Base-by-base conservation (phyloP, 2,329 filamentous ascomycete species). In the Aspergillus ochraceus region DNA sequence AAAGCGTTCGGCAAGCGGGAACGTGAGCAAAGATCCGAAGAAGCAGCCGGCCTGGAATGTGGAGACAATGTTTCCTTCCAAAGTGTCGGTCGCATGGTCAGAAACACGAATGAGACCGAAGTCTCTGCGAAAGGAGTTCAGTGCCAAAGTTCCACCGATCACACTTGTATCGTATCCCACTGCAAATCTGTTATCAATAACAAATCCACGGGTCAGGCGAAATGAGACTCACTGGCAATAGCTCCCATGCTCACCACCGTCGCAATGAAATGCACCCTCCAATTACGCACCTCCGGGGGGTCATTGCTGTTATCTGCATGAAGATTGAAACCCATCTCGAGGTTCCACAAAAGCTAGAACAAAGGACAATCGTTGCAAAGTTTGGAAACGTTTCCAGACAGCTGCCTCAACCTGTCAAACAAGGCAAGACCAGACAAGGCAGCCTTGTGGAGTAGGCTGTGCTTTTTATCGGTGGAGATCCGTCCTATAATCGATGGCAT, bases 1-100 rank as follows among this genome's bases (percentile, higher is more conserved):
- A 54, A 88, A 73, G 70, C 82, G 89, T 77, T 88, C 86, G 22
- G 83, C 85, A 14, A 86, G 82, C 20, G 76, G 79, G 63, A 89
- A 91, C 62, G 86, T 88, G 58, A 83, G 80, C 20, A 90, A 71
- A 29, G 86, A 85, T 57, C 90, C 90, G 68, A 92, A 92, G 78
- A 93, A 92, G 61, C 89, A 89, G 60, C 90, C 90, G n/a, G 90
- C 90, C 74, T 92, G 90, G 77, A 90, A 92, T 45, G 90, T 83
- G 11, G 88, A 91, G 55, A 92, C 89, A 62, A 92, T 91, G 72
- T 92, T 92, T 8, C 55, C 64, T 20, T 55, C 54, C 14, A 64
- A 39, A 0, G 60, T 56, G 52, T 64, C 54, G 2, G 52, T 58
- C 4, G n/a, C 55, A 10, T 49, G 22, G 2, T 58, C 55, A 2